Conservation (phyloP, 2,329 filamentous ascomycete genomes). For the Ramichloridium luteum region DNA sequence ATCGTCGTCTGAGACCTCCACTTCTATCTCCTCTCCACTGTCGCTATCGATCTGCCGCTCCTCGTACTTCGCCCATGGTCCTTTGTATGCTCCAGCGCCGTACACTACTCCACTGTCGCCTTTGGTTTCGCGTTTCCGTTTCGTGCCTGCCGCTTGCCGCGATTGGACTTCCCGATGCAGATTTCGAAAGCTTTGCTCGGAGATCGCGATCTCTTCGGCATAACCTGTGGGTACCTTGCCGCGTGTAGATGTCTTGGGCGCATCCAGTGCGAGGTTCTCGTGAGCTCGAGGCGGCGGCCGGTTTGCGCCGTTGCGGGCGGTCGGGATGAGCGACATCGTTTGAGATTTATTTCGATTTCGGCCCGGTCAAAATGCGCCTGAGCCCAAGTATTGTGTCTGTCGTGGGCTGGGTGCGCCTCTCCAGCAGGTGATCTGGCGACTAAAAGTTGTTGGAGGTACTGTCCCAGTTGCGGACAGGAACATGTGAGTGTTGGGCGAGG, state of each 20-base stretch:
- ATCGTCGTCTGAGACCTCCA: constrained; percentile 61
- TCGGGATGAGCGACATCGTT: constrained; percentile 22
- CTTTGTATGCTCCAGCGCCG: constrained; percentile 77
- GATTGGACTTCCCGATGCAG: constrained; percentile 71
- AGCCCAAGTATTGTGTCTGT: too few relatives aligned
- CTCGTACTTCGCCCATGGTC: constrained; percentile 84
- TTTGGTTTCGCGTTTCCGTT: constrained; percentile 70
- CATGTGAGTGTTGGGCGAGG: too few relatives aligned
- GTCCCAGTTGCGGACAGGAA: too few relatives aligned
- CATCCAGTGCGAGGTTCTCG: constrained; percentile 16
- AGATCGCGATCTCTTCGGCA: constrained; percentile 78
- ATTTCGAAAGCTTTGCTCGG: constrained; percentile 77
- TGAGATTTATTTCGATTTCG: too few relatives aligned
- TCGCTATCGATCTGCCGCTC: constrained; percentile 59
- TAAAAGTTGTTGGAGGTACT: too few relatives aligned
- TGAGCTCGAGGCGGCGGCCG: constrained; percentile 19
- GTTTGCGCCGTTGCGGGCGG: constrained; percentile 25
- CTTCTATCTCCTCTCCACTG: constrained; percentile 57
- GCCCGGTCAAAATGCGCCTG: too few relatives aligned
- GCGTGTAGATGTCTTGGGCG: constrained; percentile 25
- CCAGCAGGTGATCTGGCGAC: too few relatives aligned
- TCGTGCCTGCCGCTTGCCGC: constrained; percentile 44
- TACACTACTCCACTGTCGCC: constrained; percentile 75
- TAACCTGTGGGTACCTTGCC: constrained; percentile 56
- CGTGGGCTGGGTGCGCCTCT: too few relatives aligned